Evolutionary conservation across 2,329 filamentous ascomycete species (phyloP).

Genomic region (Xylariaceae sp.): DNA sequence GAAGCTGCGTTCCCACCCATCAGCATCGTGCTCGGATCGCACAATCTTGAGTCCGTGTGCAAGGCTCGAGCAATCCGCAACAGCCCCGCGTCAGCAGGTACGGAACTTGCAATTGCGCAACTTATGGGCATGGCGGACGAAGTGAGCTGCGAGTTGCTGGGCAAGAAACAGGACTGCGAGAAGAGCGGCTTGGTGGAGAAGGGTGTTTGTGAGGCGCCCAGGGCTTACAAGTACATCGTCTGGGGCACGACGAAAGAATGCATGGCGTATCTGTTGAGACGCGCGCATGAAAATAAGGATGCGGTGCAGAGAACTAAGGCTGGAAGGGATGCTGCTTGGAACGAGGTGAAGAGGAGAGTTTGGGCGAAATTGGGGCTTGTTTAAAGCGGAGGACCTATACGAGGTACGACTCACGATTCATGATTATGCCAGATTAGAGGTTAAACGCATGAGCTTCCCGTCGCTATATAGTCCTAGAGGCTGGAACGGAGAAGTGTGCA

Average conservation of each 20-base stretch:
- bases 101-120: slow-evolving; percentile 65
- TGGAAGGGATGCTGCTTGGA: slow-evolving; percentile 59
- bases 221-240: slow-evolving; percentile 63
- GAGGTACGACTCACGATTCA: no score
- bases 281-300: slow-evolving; percentile 72
- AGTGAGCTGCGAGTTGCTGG: slow-evolving; percentile 63
- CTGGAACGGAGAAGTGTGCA: no score
- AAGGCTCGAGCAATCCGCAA: slow-evolving; percentile 51
- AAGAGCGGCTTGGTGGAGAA: background rate
- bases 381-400: background rate
- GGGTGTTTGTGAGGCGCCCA: slow-evolving; percentile 21
- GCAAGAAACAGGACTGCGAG: background rate
- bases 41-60: slow-evolving; percentile 72
- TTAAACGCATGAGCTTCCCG: no score
- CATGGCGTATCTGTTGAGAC: slow-evolving; percentile 74
- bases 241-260: slow-evolving; percentile 75
- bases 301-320: slow-evolving; percentile 60
- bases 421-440: no score
- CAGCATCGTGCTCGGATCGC: slow-evolving; percentile 71
- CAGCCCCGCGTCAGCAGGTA: slow-evolving; percentile 36
- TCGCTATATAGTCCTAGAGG: no score
- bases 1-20: slow-evolving; percentile 49
- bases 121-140: slow-evolving; percentile 96
- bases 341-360: slow-evolving; percentile 55
- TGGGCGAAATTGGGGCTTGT: slow-evolving; percentile 37